Evolutionary conservation across 1,284 basidiomycete species (phyloP).

Genomic region (Abortiporus biennis): DNA sequence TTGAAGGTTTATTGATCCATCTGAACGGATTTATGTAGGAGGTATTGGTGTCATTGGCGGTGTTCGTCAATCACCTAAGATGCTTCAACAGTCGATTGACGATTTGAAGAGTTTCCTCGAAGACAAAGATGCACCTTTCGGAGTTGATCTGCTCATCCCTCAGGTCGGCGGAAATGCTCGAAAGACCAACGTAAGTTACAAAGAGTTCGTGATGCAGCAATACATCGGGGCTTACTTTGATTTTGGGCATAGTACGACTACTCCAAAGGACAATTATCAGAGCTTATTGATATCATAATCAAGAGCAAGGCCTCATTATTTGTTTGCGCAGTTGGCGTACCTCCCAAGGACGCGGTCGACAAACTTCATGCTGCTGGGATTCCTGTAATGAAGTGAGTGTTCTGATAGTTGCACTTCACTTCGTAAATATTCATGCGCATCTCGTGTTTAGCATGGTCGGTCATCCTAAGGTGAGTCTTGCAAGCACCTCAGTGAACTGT

Average conservation of each 20-base stretch:
- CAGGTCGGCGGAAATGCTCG: conserved; percentile 74
- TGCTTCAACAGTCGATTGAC: conserved; percentile 54
- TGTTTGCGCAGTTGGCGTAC: conserved; percentile 82
- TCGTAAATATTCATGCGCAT: too few relatives aligned
- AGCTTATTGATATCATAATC: conserved; percentile 78
- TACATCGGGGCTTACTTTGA: background rate
- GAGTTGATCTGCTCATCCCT: conserved; percentile 76
- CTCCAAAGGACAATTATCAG: conserved; percentile 68
- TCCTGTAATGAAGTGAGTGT: conserved; percentile 79
- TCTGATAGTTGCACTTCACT: too few relatives aligned
- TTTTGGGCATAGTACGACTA: conserved; percentile 61
- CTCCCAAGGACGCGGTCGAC: conserved; percentile 78
- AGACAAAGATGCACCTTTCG: conserved; percentile 75
- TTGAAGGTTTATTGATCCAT: background rate
- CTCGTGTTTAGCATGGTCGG: conserved; percentile 73
- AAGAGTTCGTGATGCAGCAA: background rate
- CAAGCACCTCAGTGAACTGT: background rate
- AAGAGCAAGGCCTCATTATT: conserved; percentile 71
- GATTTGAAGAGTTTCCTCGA: conserved; percentile 68
- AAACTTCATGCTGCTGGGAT: conserved; percentile 76
- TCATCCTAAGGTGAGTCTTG: conserved; percentile 61
- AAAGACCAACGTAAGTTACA: conserved; percentile 68
- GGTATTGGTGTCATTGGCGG: conserved; percentile 87
- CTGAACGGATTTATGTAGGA: conserved; percentile 28
- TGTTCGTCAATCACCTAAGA: conserved; percentile 62